These are phyloP conservation scores for Erodium texanum DNA, from an alignment of 441 rosid genomes.

Conservation along the genomic window DNA sequence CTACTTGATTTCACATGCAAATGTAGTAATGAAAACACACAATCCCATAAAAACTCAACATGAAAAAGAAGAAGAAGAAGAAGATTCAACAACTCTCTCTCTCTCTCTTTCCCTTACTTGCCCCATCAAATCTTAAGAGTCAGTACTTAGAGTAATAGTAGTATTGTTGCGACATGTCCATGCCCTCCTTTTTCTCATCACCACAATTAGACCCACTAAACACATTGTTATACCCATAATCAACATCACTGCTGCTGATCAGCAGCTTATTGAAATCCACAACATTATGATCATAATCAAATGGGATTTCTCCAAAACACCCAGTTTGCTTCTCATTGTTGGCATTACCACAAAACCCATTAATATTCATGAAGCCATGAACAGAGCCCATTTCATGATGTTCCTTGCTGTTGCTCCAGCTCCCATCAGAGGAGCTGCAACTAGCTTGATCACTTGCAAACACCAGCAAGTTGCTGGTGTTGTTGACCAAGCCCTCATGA, in stretches of 20 bases:
- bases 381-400: slow-evolving; percentile 14
- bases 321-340: too few species aligned
- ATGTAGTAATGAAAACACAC: not conserved
- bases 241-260: slow-evolving; percentile 17
- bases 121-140: not conserved
- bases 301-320: slow-evolving; percentile 21
- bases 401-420: slow-evolving; percentile 39
- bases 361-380: slow-evolving; percentile 15
- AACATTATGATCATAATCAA: not conserved
- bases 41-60: not conserved
- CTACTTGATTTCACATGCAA: not conserved
- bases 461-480: slow-evolving; percentile 26
- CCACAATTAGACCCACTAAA: not conserved
- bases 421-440: slow-evolving; percentile 48
- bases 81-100: not conserved
- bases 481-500: slow-evolving; percentile 21
- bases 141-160: not conserved
- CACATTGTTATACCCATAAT: slow-evolving; percentile 1
- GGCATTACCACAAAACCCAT: too few species aligned
- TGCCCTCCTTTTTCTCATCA: not conserved
- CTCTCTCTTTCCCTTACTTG: not conserved
- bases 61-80: not conserved
- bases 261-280: too few species aligned
- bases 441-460: slow-evolving; percentile 44
- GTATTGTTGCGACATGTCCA: not conserved